Base-by-base conservation (phyloP, 1,284 basidiomycete genomes). In the Ganoderma lingzhi region DNA sequence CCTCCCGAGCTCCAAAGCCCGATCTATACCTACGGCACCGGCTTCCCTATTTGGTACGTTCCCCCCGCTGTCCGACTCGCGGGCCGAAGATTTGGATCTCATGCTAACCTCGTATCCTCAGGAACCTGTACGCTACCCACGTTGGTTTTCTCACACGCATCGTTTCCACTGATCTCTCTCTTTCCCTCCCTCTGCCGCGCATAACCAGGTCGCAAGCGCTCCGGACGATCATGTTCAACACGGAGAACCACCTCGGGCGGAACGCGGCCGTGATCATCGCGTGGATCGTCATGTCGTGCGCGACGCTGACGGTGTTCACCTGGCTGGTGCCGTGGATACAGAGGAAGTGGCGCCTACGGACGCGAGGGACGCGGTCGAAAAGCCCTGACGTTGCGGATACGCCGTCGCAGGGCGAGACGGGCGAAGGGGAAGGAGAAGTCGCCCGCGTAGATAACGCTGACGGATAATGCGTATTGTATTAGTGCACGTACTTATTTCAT, bases 161-260 rank as follows among this genome's bases (percentile, higher is more conserved):
- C 55, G 12, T 63, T n/a, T 23, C 23, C n/a, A n/a, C 28, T n/a
- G 37, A 42, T 23, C 14, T 32, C 37, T 37, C 42, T 30, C 42
- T 41, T 59, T 3, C 35, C 35, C 32, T 14, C 17, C 1, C 48
- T 23, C 0, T 23, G 23, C 23, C 23, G 23, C 23, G 0, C 23
- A 23, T 23, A 23, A 23, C 3, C 28, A 79, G 78, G 14, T 77
- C 78, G 9, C 74, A 80, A 45, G 80, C 81, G 0, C 79, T 85
- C 41, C 80, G 85, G 23, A 84, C 83, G 28, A 83, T 88, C 77
- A 81, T 87, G 71, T 87, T 88, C 81, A 75, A 86, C 75, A 87
- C 85, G 8, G 79, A 82, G 66, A 82, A 82, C 70, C 77, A 82
- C 44, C 78, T 87, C 19, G 85, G 79, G 6, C 71, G 74, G 53